Conservation (phyloP, 306 rosid species). For the Quercus bicolor region DNA sequence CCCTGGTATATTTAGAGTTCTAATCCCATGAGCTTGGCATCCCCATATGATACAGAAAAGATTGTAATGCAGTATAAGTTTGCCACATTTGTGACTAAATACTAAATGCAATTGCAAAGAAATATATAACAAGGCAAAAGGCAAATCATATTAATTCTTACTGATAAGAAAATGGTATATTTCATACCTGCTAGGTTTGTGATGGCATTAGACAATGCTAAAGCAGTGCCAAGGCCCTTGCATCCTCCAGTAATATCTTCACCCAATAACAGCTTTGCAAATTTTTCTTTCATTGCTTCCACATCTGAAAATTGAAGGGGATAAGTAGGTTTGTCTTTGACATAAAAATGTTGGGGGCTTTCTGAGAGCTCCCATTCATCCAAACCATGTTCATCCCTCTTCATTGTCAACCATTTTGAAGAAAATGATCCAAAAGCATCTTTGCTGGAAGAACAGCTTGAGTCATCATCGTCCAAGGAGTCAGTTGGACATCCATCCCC, state of each 20-base stretch:
- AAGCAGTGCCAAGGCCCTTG: constrained; percentile 70
- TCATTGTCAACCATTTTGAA: constrained; percentile 66
- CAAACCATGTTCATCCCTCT: constrained; percentile 51
- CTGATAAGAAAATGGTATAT: neutral
- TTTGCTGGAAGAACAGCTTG: constrained; percentile 84
- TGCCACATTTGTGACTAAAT: neutral
- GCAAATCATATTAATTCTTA: neutral
- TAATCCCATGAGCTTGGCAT: neutral
- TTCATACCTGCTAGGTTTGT: constrained; percentile 68
- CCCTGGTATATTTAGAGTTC: neutral
- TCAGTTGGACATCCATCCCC: constrained; percentile 82
- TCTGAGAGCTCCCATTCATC: constrained; percentile 73
- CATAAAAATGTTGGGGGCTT: constrained; percentile 53
- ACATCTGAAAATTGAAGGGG: constrained; percentile 54
- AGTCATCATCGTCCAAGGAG: constrained; percentile 65
- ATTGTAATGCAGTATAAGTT: neutral
- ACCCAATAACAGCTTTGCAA: constrained; percentile 77
- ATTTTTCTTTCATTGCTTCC: constrained; percentile 79
- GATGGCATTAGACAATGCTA: constrained; percentile 82
- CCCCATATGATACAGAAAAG: neutral
- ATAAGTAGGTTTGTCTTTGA: constrained; percentile 56
- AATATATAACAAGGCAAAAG: neutral
- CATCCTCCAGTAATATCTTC: constrained; percentile 89
- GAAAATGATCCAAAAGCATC: constrained; percentile 80
- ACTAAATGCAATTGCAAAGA: neutral